These are phyloP conservation scores for Penicillium sp. DNA, from an alignment of 2,329 filamentous ascomycete species.

Conservation along the genomic window DNA sequence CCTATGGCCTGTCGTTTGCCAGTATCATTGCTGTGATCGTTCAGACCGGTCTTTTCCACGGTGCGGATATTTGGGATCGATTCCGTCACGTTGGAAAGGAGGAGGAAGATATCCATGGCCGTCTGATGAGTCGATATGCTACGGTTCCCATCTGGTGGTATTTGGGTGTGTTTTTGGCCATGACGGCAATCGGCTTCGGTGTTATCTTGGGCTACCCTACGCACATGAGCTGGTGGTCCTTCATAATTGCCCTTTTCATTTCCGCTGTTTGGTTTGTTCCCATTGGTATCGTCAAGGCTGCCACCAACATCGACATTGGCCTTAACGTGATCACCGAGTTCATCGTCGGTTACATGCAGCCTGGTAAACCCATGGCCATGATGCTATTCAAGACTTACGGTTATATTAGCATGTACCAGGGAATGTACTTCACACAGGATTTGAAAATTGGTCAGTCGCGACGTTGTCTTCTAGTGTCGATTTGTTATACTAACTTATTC, in stretches of 20 bases:
- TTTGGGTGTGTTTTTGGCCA: constrained; percentile 45
- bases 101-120: constrained; percentile 55
- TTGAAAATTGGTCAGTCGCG: constrained; percentile 55
- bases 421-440: constrained; percentile 64
- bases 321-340: constrained; percentile 74
- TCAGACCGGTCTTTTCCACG: constrained; percentile 66
- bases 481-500: background rate
- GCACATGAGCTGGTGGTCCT: constrained; percentile 71
- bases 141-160: constrained; percentile 62
- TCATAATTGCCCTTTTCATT: constrained; percentile 65
- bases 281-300: constrained; percentile 64
- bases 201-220: constrained; percentile 59
- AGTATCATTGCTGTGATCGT: constrained; percentile 68
- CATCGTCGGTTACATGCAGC: constrained; percentile 71
- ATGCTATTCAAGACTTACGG: constrained; percentile 79
- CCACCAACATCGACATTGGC: constrained; percentile 65
- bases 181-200: constrained; percentile 53
- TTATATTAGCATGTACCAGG: constrained; percentile 67
- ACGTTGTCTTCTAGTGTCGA: background rate
- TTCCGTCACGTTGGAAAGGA: constrained; percentile 58
- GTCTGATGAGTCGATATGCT: constrained; percentile 59
- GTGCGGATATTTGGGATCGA: constrained; percentile 65
- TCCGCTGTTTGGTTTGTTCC: constrained; percentile 65
- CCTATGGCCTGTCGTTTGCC: constrained; percentile 71
- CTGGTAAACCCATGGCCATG: constrained; percentile 68